These are phyloP conservation scores for Macadamia tetraphylla DNA, from an alignment of 164 flowering plant species.

Conservation along the genomic window DNA sequence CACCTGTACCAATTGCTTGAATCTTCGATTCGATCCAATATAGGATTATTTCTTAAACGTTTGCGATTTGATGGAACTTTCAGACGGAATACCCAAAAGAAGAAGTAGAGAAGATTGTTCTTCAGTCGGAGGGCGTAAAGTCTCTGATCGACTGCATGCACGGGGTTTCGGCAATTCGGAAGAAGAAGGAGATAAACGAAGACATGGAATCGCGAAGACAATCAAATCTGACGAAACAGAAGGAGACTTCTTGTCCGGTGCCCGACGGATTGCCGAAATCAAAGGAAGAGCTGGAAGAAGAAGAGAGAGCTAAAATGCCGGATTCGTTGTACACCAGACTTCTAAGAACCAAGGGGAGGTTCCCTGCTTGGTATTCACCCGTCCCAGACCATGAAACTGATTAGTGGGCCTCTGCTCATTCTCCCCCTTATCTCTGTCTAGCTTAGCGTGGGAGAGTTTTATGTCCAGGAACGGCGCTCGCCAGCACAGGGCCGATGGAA, in stretches of 20 bases:
- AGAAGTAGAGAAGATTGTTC: constrained; percentile 60
- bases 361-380: constrained; percentile 75
- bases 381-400: constrained; percentile 81
- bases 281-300: constrained; percentile 68
- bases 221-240: constrained; percentile 10
- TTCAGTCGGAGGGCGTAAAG: constrained; percentile 55
- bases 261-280: constrained; percentile 86
- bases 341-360: constrained; percentile 56
- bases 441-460: too few relatives aligned
- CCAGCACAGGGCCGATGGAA: too few relatives aligned
- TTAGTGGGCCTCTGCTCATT: constrained; percentile 10
- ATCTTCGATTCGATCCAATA: not conserved
- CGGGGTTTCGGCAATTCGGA: constrained; percentile 37
- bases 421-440: too few relatives aligned
- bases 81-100: constrained; percentile 57
- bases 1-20: not conserved
- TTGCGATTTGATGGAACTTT: not conserved
- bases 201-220: constrained; percentile 3
- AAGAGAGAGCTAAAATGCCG: constrained; percentile 68
- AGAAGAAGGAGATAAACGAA: constrained; percentile 18
- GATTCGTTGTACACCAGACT: constrained; percentile 76
- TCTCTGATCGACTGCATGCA: constrained; percentile 61
- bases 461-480: too few relatives aligned
- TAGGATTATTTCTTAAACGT: not conserved
- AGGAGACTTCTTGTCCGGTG: constrained; percentile 27